Conservation (phyloP, 2,329 filamentous ascomycete genomes). For the Sordariomycetes sp. region DNA sequence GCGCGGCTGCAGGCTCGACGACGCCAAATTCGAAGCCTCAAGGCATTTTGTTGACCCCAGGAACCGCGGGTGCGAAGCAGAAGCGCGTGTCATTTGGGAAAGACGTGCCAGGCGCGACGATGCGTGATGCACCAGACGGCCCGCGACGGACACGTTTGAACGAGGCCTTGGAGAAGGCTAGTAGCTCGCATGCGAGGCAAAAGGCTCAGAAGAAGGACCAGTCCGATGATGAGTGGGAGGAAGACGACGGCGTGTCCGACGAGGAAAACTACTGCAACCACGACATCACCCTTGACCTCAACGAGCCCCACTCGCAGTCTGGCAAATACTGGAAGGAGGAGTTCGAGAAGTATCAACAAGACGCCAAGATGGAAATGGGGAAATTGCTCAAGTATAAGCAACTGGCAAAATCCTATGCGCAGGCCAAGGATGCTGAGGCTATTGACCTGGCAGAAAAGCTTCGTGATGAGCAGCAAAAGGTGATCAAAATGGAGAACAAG, state of each 20-base stretch:
- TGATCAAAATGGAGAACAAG: slow-evolving; percentile 53
- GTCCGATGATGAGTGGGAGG: slow-evolving; percentile 43
- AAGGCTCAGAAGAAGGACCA: slow-evolving; percentile 17
- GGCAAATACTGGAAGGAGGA: slow-evolving; percentile 75
- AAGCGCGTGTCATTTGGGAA: slow-evolving; percentile 59
- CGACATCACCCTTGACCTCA: slow-evolving; percentile 61
- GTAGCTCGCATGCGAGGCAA: too few relatives aligned
- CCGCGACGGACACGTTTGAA: slow-evolving; percentile 33
- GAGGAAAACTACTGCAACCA: slow-evolving; percentile 36
- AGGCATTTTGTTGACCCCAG: slow-evolving; percentile 56
- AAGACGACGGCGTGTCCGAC: slow-evolving; percentile 33
- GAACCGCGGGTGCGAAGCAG: slow-evolving; percentile 48
- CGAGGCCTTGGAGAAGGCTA: slow-evolving; percentile 34
- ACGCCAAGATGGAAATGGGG: slow-evolving; percentile 65
- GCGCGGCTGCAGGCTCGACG: slow-evolving; percentile 17
- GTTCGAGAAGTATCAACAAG: slow-evolving; percentile 64
- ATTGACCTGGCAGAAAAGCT: slow-evolving; percentile 56
- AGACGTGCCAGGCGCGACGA: slow-evolving; percentile 32
- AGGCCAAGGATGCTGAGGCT: slow-evolving; percentile 67
- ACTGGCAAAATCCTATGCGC: slow-evolving; percentile 68
- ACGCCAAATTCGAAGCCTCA: slow-evolving; percentile 43
- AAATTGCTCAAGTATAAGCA: slow-evolving; percentile 74
- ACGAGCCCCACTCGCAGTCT: slow-evolving; percentile 65
- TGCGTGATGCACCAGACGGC: slow-evolving; percentile 9
- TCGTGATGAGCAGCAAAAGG: slow-evolving; percentile 57